These are phyloP conservation scores for Aspergillus sp. DNA, from an alignment of 2,329 filamentous ascomycete genomes.

Conservation along the genomic window DNA sequence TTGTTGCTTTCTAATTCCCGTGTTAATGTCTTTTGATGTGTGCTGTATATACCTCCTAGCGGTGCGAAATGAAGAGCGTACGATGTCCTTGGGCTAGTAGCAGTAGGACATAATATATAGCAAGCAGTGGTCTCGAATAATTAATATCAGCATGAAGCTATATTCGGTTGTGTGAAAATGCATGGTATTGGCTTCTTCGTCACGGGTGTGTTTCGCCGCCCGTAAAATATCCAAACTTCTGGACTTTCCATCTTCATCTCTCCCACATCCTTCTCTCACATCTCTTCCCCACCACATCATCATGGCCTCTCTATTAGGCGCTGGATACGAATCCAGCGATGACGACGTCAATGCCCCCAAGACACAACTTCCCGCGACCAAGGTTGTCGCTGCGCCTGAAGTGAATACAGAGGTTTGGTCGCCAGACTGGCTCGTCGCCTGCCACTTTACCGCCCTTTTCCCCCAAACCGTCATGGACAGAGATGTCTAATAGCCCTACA, in stretches of 20 bases:
- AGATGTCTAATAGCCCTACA: constrained; percentile 41
- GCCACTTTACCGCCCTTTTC: neutral
- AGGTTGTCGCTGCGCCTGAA: constrained; percentile 50
- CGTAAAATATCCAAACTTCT: constrained; percentile 29
- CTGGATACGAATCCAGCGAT: constrained; percentile 48
- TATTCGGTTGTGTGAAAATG: neutral
- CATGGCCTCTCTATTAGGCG: constrained; percentile 46
- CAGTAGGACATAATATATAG: too few species aligned
- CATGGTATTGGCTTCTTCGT: constrained; percentile 16
- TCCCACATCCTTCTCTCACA: constrained; percentile 3
- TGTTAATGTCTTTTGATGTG: constrained; percentile 26
- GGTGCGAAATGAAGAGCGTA: constrained; percentile 39
- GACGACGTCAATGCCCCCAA: constrained; percentile 38
- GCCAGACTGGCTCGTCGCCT: constrained; percentile 14
- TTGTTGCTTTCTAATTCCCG: constrained; percentile 11
- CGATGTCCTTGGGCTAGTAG: constrained; percentile 24
- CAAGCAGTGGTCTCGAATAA: neutral
- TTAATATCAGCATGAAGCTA: neutral
- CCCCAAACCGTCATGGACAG: neutral
- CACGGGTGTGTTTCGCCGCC: constrained; percentile 22
- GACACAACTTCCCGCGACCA: constrained; percentile 30
- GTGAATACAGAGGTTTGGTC: constrained; percentile 58
- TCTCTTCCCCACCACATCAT: neutral
- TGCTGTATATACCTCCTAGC: constrained; percentile 38
- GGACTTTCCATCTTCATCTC: constrained; percentile 1